These are phyloP conservation scores for Xylaria grammica DNA, from an alignment of 495 filamentous ascomycete genomes.

Conservation along the genomic window DNA sequence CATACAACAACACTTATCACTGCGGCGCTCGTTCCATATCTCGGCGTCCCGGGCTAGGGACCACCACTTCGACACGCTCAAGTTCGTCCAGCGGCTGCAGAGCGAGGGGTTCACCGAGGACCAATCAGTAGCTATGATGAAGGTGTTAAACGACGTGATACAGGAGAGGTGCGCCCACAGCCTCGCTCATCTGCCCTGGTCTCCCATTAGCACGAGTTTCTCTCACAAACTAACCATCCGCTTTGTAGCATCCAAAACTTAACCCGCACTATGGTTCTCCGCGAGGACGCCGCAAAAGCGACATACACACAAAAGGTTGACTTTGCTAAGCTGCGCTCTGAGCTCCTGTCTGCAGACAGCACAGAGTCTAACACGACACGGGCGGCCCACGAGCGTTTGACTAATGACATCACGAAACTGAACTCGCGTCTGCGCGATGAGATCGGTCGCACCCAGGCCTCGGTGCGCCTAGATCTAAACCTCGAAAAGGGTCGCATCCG, in stretches of 20 bases:
- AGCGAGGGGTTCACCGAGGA: constrained; percentile 94
- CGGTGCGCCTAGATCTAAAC: constrained; percentile 89
- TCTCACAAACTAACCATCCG: constrained; percentile 12
- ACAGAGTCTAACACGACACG: constrained; percentile 88
- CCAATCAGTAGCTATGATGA: constrained; percentile 96
- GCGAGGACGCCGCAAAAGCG: constrained; percentile 83
- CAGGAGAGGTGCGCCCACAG: constrained; percentile 71
- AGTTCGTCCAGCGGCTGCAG: constrained; percentile 90
- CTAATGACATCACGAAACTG: constrained; percentile 92
- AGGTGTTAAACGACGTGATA: constrained; percentile 94
- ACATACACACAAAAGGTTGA: constrained; percentile 99
- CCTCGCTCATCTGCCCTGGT: constrained; percentile 2
- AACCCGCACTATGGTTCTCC: constrained; percentile 97
- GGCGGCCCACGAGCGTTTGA: constrained; percentile 87
- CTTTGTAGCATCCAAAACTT: constrained; percentile 84
- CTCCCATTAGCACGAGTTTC: background rate
- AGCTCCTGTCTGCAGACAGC: constrained; percentile 87
- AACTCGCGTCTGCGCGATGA: constrained; percentile 89
- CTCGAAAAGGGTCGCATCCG: constrained; percentile 96
- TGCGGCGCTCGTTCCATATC: constrained; percentile 69
- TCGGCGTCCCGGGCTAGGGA: constrained; percentile 66
- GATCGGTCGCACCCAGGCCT: constrained; percentile 89
- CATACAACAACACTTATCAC: constrained; percentile 31
- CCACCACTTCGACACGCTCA: constrained; percentile 98
- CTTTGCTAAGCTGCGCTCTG: constrained; percentile 96